A percentile compares a stretch with the other conserved stretches of the same genome.
Evolutionary conservation across 176 grass and related monocot species (phyloP).

Genomic region (Rhynchospora pubera): DNA sequence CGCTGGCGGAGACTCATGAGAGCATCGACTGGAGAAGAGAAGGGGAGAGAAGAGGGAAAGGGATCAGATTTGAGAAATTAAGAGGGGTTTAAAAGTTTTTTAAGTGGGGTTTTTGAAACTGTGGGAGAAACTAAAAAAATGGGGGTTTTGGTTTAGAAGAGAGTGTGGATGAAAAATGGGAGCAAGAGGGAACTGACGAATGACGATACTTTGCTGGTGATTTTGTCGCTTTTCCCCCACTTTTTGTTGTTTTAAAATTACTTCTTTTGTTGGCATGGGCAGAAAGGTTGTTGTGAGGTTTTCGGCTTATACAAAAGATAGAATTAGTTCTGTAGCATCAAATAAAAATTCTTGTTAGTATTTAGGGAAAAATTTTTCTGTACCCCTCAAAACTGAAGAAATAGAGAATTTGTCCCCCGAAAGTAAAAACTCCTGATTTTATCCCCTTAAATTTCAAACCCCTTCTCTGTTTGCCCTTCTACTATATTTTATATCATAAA

Average conservation of each 20-base stretch:
- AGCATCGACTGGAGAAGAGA: not conserved
- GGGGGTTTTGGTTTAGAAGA: not conserved
- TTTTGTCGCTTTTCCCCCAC: not conserved
- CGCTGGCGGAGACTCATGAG: conserved; percentile 56
- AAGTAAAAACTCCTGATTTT: no score
- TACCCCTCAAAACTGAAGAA: no score
- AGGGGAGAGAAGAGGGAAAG: not conserved
- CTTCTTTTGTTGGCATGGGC: not conserved
- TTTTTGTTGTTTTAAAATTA: not conserved
- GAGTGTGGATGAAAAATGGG: not conserved
- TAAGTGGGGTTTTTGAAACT: not conserved
- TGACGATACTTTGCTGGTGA: not conserved
- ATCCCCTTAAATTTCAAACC: no score
- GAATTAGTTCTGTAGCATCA: not conserved
- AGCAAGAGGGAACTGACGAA: not conserved
- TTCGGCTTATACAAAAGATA: not conserved
- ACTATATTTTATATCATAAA: no score
- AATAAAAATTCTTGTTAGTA: not conserved
- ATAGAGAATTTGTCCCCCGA: no score
- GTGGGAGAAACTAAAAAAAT: not conserved
- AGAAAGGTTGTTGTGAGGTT: not conserved
- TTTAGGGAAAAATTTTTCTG: no score
- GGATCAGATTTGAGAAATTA: not conserved
- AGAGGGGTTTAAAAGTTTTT: not conserved
- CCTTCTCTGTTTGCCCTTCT: no score